Evolutionary conservation across 495 filamentous ascomycete genomes (phyloP).

Genomic region (Chaetomium fimeti): DNA sequence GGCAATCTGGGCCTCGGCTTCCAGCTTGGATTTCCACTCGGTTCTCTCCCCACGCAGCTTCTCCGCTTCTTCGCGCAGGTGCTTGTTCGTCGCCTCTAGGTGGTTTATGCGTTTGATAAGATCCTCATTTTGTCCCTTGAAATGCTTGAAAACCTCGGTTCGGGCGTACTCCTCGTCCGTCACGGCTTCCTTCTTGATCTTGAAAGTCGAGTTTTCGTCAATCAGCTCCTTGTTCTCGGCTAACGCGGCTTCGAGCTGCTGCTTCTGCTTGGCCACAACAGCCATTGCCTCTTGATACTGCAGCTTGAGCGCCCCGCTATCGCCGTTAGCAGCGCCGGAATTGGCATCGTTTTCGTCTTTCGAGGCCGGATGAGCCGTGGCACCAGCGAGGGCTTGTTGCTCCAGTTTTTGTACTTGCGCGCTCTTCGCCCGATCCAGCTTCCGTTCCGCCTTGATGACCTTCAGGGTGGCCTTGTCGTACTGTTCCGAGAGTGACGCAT

Average conservation of each 20-base stretch:
- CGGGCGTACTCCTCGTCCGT: conserved; percentile 91
- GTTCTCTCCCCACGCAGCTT: conserved; percentile 82
- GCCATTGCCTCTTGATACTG: conserved; percentile 72
- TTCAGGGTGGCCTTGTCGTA: conserved; percentile 81
- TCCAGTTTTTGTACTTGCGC: conserved; percentile 89
- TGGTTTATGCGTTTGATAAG: conserved; percentile 88
- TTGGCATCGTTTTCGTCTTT: conserved; percentile 58
- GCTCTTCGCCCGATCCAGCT: conserved; percentile 83
- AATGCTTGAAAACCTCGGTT: conserved; percentile 86
- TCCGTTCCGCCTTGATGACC: conserved; percentile 92
- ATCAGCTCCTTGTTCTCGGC: conserved; percentile 76
- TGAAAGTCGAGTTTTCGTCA: conserved; percentile 70
- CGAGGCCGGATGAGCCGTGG: conserved; percentile 51
- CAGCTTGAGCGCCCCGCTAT: conserved; percentile 56
- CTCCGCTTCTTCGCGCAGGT: conserved; percentile 79
- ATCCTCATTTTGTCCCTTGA: conserved; percentile 88
- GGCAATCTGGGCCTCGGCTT: conserved; percentile 68
- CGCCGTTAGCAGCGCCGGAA: conserved; percentile 56
- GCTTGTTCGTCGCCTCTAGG: conserved; percentile 82
- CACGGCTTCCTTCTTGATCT: conserved; percentile 57
- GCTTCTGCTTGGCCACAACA: conserved; percentile 74
- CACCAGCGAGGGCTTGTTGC: conserved; percentile 72
- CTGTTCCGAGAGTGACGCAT: conserved; percentile 77
- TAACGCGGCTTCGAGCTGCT: conserved; percentile 76
- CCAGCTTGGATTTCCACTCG: conserved; percentile 71